phyloP scores from a whole-genome alignment of 345 rosid species.

The Eucalyptus sp. region DNA sequence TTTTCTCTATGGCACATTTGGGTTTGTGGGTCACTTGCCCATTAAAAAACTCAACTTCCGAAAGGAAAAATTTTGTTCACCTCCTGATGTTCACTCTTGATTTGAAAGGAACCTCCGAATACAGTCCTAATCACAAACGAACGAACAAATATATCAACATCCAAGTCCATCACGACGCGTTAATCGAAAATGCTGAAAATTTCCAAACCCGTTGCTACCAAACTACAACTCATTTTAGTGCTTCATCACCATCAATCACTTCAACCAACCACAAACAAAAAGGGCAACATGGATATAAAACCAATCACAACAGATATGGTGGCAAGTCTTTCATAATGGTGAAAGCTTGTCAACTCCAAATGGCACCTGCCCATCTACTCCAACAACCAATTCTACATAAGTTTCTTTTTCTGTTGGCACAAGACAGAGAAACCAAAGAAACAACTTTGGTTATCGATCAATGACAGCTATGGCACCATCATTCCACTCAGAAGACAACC shows the following conservation, averaged over 20 bases:
- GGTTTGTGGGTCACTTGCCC: background rate
- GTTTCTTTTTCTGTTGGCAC: background rate
- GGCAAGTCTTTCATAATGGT: background rate
- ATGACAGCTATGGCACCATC: background rate
- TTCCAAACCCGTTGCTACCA: background rate
- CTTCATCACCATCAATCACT: background rate
- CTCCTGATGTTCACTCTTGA: background rate
- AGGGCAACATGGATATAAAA: background rate
- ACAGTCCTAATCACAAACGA: background rate
- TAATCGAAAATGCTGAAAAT: background rate
- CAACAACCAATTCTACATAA: background rate
- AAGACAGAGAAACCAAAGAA: background rate
- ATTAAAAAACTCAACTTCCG: background rate
- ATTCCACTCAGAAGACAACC: background rate
- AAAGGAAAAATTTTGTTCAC: background rate
- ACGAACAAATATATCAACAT: background rate
- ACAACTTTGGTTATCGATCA: background rate
- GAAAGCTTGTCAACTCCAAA: background rate
- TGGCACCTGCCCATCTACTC: background rate
- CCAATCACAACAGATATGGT: background rate
- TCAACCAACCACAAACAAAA: background rate
- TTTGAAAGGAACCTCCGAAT: background rate
- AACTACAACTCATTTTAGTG: background rate
- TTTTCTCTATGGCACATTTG: background rate
- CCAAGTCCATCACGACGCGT: background rate